Evolutionary conservation across 1,284 basidiomycete species (phyloP).

Genomic region (Boletus hoseneyae): DNA sequence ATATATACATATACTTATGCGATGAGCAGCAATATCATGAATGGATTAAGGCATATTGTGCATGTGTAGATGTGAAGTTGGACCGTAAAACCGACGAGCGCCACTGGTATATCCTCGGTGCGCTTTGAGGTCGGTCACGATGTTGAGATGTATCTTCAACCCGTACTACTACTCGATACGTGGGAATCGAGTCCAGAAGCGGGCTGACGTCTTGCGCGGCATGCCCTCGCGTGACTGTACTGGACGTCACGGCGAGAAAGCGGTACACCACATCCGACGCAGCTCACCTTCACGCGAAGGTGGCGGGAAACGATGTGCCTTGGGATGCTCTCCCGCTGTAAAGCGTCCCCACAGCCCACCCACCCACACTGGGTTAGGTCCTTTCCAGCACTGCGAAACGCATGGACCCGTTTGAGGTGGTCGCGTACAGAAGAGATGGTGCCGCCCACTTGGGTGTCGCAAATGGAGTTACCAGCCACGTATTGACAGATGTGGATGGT

Average conservation of each 20-base stretch:
- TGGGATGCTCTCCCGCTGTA: conserved; percentile 20
- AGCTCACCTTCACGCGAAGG: conserved; percentile 10
- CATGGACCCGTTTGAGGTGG: conserved; percentile 16
- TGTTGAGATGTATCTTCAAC: neutral
- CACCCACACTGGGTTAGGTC: conserved; percentile 6
- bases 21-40: neutral
- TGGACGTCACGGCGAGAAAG: conserved; percentile 25
- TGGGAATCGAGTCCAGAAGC: neutral
- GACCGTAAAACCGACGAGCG: too few relatives aligned
- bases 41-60: neutral
- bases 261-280: conserved; percentile 4
- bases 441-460: conserved; percentile 3
- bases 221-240: conserved; percentile 11
- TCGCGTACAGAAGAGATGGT: conserved; percentile 8
- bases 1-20: neutral
- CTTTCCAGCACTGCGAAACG: conserved; percentile 11
- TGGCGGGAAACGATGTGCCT: conserved; percentile 20
- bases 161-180: neutral
- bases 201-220: neutral
- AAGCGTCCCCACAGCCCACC: neutral
- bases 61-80: neutral
- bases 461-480: neutral
- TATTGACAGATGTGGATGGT: conserved; percentile 6
- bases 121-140: neutral
- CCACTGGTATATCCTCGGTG: neutral